Conservation (phyloP, 1,284 basidiomycete genomes). For the Ganoderma sinense region DNA sequence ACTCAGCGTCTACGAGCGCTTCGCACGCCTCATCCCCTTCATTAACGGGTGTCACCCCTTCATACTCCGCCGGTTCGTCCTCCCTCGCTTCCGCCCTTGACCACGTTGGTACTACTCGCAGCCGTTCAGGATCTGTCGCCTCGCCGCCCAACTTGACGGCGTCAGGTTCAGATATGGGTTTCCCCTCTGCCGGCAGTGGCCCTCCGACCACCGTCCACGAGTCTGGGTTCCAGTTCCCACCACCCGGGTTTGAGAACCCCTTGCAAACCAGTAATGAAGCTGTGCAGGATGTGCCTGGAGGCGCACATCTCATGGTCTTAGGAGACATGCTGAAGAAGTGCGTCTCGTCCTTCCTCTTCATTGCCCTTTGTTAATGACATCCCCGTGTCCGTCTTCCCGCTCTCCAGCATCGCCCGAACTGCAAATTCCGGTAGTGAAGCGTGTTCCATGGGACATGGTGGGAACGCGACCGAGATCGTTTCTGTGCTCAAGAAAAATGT, state of each 20-base stretch:
- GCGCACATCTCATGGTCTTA: constrained; percentile 47
- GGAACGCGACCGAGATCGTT: constrained; percentile 53
- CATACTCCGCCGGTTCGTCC: constrained; percentile 41
- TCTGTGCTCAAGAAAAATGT: constrained; percentile 57
- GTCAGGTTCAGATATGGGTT: constrained; percentile 40
- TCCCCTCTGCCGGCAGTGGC: constrained; percentile 40
- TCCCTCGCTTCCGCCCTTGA: constrained; percentile 46
- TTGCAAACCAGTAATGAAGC: constrained; percentile 32
- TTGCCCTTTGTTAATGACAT: constrained; percentile 20
- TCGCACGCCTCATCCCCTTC: constrained; percentile 53
- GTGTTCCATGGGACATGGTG: constrained; percentile 53
- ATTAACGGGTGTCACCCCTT: constrained; percentile 40
- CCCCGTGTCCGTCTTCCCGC: constrained; percentile 22
- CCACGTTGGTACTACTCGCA: constrained; percentile 38
- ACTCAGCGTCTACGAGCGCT: constrained; percentile 47
- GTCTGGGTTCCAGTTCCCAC: constrained; percentile 39
- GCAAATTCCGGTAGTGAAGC: constrained; percentile 56
- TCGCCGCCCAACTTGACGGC: constrained; percentile 42
- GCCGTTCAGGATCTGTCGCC: constrained; percentile 46
- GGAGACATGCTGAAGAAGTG: constrained; percentile 50
- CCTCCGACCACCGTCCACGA: constrained; percentile 41
- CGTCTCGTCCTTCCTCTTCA: constrained; percentile 34
- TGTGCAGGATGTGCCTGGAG: constrained; percentile 42
- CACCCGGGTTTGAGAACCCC: constrained; percentile 37
- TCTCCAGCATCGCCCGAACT: constrained; percentile 53